These are phyloP conservation scores for Leccinum griseonigrum DNA, from an alignment of 1,284 basidiomycete species.

Conservation along the genomic window DNA sequence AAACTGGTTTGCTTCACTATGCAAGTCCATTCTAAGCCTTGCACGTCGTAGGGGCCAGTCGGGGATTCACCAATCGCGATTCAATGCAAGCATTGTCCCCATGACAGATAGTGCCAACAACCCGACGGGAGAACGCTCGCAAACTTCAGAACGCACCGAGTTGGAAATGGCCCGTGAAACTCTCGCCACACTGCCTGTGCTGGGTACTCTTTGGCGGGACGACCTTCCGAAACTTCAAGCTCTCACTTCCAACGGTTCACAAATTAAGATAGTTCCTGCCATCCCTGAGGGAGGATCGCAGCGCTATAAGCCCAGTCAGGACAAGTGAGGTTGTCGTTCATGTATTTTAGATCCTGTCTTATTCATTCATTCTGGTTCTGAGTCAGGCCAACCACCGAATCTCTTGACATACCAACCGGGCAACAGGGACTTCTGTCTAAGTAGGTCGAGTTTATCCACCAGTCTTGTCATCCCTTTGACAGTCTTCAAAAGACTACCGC, in stretches of 20 bases:
- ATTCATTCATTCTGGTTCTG: not conserved
- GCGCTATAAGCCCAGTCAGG: slow-evolving; percentile 8
- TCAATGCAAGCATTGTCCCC: slow-evolving; percentile 1
- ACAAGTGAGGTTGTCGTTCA: slow-evolving; percentile 5
- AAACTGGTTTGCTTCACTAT: slow-evolving; percentile 6
- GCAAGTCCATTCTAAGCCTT: slow-evolving; percentile 3
- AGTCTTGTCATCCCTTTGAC: not conserved
- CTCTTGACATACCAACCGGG: slow-evolving; percentile 9
- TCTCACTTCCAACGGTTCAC: not conserved
- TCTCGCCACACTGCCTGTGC: slow-evolving; percentile 4
- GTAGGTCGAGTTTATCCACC: slow-evolving; percentile 1
- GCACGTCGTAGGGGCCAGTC: not conserved
- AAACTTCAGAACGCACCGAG: not conserved
- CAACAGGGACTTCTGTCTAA: slow-evolving; percentile 12
- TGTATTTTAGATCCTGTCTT: not conserved
- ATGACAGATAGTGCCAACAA: not conserved
- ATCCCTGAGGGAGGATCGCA: slow-evolving; percentile 18
- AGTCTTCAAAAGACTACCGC: slow-evolving; percentile 3
- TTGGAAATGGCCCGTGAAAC: not conserved
- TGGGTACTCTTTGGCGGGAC: not conserved
- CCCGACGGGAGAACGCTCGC: not conserved
- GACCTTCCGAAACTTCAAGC: not conserved
- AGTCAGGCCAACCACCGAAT: not conserved
- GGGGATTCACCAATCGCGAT: not conserved
- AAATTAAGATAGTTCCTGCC: not conserved